These are phyloP conservation scores for Golovinomyces cichoracearum DNA, from an alignment of 2,329 filamentous ascomycete genomes.

Conservation along the genomic window DNA sequence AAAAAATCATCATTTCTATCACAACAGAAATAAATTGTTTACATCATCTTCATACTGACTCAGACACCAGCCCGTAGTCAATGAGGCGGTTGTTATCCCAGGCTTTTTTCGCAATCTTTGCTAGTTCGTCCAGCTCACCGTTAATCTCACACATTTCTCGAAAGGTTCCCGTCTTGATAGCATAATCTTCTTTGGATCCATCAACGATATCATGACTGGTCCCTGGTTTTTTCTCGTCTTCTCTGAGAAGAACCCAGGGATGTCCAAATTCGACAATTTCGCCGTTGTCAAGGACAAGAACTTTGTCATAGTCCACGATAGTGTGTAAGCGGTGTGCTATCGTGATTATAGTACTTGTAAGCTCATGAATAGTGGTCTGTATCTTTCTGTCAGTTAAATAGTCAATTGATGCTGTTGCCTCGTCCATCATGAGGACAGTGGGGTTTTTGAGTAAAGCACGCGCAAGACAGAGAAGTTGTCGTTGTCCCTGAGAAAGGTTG, in stretches of 20 bases:
- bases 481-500: conserved; percentile 86
- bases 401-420: conserved; percentile 92
- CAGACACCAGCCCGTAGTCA: no score
- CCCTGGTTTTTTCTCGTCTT: no score
- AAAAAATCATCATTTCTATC: no score
- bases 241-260: conserved; percentile 54
- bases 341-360: conserved; percentile 81
- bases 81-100: conserved; percentile 19
- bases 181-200: neutral
- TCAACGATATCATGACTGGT: no score
- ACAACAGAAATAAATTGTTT: no score
- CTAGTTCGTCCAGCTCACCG: conserved; percentile 32
- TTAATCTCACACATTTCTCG: conserved; percentile 42
- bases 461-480: conserved; percentile 79
- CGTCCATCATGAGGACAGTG: conserved; percentile 94
- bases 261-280: conserved; percentile 72
- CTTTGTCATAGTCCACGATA: conserved; percentile 95
- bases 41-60: no score
- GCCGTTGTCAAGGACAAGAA: conserved; percentile 78
- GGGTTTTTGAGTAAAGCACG: conserved; percentile 77
- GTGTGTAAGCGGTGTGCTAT: conserved; percentile 91
- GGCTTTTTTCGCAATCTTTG: conserved; percentile 26
- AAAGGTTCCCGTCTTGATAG: conserved; percentile 17
- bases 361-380: conserved; percentile 81
- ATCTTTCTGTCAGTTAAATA: conserved; percentile 91